Base-by-base conservation (phyloP, 2,329 filamentous ascomycete species). In the Neonectria ditissima region DNA sequence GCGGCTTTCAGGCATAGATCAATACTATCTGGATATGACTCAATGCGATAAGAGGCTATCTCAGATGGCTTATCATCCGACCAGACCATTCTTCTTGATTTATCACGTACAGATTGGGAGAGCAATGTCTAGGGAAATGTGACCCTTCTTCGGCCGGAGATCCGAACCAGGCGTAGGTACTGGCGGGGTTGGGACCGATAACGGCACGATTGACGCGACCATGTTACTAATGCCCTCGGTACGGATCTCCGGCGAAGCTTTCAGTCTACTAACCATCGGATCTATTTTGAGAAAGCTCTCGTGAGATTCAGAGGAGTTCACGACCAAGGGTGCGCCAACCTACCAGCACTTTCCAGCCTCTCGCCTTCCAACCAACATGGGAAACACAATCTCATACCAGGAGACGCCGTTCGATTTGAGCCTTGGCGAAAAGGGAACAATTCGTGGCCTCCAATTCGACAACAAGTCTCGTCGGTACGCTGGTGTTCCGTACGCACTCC, bases 401-500 rank as follows among this genome's bases (percentile, higher is more conserved):
- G 34, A 65, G 22, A 47, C 48, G 37, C 62, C 55, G 1, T 44
- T 47, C 18, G 57, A 61, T 11, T 34, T 66, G 5, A 30, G 30
- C 2, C 41, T 66, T 2, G 65, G 65, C n/a, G 51, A 52, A 9
- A 73, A 71, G 45, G 77, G 77, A 11, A 63, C 55, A 2, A 73
- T 79, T 26, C 68, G 66, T 20, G 77, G 76, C 7, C 30, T 78
- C 2, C 77, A 80, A 28, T 73, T 69, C 43, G 77, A 78, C 57
- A 39, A 73, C 2, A 79, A 78, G 59, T 65, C 74, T 2, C 70
- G 74, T 34, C 73, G 76, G 22, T 80, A 75, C 44, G 69, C 73
- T 1, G 77, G 72, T 2, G 71, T 82, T 22, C 78, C 79, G 0
- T 82, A 80, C 58, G 80, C 80, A 1, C 71, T 78, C 5, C 76